A percentile compares a stretch with the other conserved stretches of the same genome.
These are phyloP conservation scores for Colletotrichum tofieldiae DNA, from an alignment of 2,329 filamentous ascomycete species.

Conservation along the genomic window DNA sequence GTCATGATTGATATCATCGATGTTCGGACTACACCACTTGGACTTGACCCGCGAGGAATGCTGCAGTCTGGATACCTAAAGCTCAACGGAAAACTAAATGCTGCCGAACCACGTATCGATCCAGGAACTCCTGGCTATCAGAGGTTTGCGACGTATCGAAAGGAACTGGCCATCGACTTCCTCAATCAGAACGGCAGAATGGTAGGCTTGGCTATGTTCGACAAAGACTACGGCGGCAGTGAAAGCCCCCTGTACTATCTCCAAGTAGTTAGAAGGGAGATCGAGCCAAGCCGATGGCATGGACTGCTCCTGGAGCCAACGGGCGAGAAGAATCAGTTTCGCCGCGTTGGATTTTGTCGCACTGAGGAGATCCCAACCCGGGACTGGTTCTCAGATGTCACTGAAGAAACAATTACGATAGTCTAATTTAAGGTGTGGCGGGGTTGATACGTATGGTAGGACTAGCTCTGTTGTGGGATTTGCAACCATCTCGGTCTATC, in stretches of 20 bases:
- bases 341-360: neutral
- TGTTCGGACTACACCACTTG: neutral
- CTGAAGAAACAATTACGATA: neutral
- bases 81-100: neutral
- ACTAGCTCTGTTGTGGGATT: too few species aligned
- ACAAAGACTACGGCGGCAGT: neutral
- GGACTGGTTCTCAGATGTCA: neutral
- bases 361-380: neutral
- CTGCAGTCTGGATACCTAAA: neutral
- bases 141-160: neutral
- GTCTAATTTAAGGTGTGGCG: neutral
- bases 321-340: neutral
- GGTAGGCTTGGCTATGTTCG: neutral
- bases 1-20: neutral
- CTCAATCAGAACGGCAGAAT: neutral
- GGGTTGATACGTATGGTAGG: too few species aligned
- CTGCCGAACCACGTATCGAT: neutral
- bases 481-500: neutral
- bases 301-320: neutral
- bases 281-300: conserved; percentile 1
- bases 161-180: neutral
- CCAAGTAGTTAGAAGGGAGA: neutral
- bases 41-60: conserved; percentile 9
- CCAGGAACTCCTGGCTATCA: neutral
- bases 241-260: neutral